phyloP scores from a whole-genome alignment of 495 filamentous ascomycete species.

The Penicillium flavigenum region DNA sequence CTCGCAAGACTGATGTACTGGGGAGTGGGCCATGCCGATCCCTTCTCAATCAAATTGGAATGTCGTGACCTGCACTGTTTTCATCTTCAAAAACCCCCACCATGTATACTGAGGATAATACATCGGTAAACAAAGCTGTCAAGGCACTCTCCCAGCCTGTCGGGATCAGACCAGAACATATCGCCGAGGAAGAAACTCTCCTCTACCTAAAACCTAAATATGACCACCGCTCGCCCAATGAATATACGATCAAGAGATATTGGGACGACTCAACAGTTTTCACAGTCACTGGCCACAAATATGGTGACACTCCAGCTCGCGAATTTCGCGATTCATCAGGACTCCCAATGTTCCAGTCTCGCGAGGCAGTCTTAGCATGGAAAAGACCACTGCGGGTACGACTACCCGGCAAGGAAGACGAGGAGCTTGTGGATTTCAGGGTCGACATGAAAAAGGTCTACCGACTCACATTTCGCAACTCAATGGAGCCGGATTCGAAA shows the following conservation, averaged over 20 bases:
- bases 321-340: slow-evolving; percentile 27
- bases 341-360: slow-evolving; percentile 22
- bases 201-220: slow-evolving; percentile 23
- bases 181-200: slow-evolving; percentile 6
- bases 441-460: neutral
- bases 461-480: slow-evolving; percentile 18
- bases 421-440: slow-evolving; percentile 16
- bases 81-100: neutral
- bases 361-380: neutral
- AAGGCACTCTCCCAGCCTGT: neutral
- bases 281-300: slow-evolving; percentile 23
- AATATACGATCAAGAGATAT: slow-evolving; percentile 21
- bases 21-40: neutral
- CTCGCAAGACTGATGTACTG: neutral
- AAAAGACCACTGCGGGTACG: slow-evolving; percentile 17
- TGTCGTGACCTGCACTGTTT: neutral
- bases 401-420: slow-evolving; percentile 18
- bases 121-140: neutral
- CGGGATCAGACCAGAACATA: slow-evolving; percentile 10
- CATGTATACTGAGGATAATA: neutral
- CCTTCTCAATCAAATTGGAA: neutral
- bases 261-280: slow-evolving; percentile 17
- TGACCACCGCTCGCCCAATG: slow-evolving; percentile 13
- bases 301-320: slow-evolving; percentile 11
- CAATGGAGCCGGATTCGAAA: slow-evolving; percentile 3